phyloP scores from a whole-genome alignment of 371 early-diverging fungal genomes.

The Mortierella sp. region DNA sequence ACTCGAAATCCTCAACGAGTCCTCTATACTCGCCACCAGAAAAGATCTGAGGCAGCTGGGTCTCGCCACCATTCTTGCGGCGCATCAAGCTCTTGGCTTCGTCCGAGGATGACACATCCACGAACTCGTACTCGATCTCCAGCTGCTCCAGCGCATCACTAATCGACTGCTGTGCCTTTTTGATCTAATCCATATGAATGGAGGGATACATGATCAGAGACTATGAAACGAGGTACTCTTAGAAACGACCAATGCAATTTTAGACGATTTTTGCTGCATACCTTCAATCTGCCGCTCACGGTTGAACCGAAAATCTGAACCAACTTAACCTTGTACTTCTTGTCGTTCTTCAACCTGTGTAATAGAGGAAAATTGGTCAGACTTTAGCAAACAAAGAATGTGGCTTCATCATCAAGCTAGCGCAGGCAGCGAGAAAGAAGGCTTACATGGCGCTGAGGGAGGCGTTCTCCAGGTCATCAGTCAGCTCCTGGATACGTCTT shows the following conservation, averaged over 20 bases:
- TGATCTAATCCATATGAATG: constrained; percentile 10
- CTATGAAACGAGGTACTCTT: not conserved
- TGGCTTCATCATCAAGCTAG: not conserved
- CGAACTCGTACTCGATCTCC: constrained; percentile 48
- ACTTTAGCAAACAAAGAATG: not conserved
- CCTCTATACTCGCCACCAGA: constrained; percentile 49
- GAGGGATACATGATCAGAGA: not conserved
- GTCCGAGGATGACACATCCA: constrained; percentile 35
- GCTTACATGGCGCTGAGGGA: constrained; percentile 43
- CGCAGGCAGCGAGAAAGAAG: not conserved
- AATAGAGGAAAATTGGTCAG: not conserved
- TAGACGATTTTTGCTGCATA: not conserved
- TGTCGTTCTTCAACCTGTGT: constrained; percentile 42
- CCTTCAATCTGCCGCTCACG: constrained; percentile 44
- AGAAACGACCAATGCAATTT: not conserved
- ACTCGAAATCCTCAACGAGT: constrained; percentile 51
- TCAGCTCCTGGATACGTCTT: constrained; percentile 38
- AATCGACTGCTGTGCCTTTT: constrained; percentile 43
- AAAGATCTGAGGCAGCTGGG: constrained; percentile 39
- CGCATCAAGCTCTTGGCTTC: constrained; percentile 43
- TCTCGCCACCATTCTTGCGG: constrained; percentile 46
- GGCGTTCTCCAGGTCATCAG: constrained; percentile 32
- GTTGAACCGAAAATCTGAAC: constrained; percentile 52
- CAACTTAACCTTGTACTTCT: constrained; percentile 44
- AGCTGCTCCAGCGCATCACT: constrained; percentile 33